These are phyloP conservation scores for Aurantiochytrium sp. DNA, from an alignment of 108 stramenopile species.

Conservation along the genomic window DNA sequence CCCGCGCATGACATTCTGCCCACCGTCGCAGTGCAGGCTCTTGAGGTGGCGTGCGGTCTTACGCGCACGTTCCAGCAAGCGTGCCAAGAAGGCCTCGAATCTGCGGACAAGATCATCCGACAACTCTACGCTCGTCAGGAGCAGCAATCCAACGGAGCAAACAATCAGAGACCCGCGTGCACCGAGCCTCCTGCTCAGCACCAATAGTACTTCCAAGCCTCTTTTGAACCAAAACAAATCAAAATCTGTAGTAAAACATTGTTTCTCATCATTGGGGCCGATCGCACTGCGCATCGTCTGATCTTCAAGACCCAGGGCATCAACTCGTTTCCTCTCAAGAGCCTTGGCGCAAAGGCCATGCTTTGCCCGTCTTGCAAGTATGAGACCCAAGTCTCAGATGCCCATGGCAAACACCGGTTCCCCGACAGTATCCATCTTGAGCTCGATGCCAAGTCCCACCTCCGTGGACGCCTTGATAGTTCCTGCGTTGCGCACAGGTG, in stretches of 20 bases:
- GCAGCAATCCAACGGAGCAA: neutral
- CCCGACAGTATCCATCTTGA: constrained; percentile 7
- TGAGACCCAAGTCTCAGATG: neutral
- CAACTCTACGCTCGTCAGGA: neutral
- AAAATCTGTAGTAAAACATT: no score
- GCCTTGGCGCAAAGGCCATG: neutral
- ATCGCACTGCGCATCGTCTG: no score
- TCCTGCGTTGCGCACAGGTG: neutral
- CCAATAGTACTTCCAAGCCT: no score
- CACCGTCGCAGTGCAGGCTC: neutral
- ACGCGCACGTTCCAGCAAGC: neutral
- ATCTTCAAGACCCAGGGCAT: no score
- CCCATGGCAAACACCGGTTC: neutral
- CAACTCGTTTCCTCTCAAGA: neutral
- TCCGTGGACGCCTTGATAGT: neutral
- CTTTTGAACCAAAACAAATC: no score
- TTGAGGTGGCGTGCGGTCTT: constrained; percentile 2
- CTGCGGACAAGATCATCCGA: constrained; percentile 3
- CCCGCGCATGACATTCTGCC: neutral
- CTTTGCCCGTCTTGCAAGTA: neutral
- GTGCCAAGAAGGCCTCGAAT: neutral
- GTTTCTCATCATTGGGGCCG: no score
- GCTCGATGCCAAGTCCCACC: neutral
- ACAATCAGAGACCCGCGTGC: neutral
- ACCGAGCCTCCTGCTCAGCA: no score